Percentiles rank a stretch among this genome's conserved stretches.
These are phyloP conservation scores for Calonectria montana DNA, from an alignment of 2,329 filamentous ascomycete genomes.

Conservation along the genomic window DNA sequence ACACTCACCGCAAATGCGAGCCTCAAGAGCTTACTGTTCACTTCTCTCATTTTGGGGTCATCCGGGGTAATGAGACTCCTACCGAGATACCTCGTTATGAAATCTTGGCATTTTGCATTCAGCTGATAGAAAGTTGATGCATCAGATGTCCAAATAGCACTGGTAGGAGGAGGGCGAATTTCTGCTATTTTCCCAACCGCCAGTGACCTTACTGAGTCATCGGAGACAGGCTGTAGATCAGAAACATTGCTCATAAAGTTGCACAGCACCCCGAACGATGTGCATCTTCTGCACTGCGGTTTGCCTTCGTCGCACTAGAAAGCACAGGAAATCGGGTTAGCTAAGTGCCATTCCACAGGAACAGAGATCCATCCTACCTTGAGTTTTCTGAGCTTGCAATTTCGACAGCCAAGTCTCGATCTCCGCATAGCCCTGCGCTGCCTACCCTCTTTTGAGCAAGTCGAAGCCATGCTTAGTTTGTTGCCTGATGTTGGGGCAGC, in stretches of 20 bases:
- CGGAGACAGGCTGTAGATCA: slow-evolving; percentile 51
- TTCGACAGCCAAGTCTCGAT: slow-evolving; percentile 60
- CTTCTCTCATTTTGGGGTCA: slow-evolving; percentile 50
- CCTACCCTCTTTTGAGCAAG: not conserved
- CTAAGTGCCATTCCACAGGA: not conserved
- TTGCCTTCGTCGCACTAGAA: slow-evolving; percentile 59
- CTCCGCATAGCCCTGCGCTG: slow-evolving; percentile 36
- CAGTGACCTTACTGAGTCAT: slow-evolving; percentile 35
- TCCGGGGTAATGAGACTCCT: slow-evolving; percentile 50
- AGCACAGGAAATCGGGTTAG: not conserved
- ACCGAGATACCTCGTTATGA: slow-evolving; percentile 53
- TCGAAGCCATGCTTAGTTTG: slow-evolving; percentile 10
- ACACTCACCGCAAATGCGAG: slow-evolving; percentile 53
- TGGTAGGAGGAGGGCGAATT: slow-evolving; percentile 40
- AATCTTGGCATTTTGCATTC: slow-evolving; percentile 53
- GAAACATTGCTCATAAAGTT: slow-evolving; percentile 52
- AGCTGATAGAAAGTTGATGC: slow-evolving; percentile 48
- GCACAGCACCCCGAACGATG: slow-evolving; percentile 57
- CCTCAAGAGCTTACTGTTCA: slow-evolving; percentile 52
- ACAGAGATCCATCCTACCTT: slow-evolving; percentile 51
- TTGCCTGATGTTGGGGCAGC: too few species aligned
- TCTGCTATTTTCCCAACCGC: slow-evolving; percentile 26
- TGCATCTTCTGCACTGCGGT: slow-evolving; percentile 56
- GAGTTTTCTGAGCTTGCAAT: slow-evolving; percentile 63
- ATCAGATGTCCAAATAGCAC: slow-evolving; percentile 50